Evolutionary conservation across 1,284 basidiomycete genomes (phyloP).

Genomic region (Cystobasidium slooffiae): DNA sequence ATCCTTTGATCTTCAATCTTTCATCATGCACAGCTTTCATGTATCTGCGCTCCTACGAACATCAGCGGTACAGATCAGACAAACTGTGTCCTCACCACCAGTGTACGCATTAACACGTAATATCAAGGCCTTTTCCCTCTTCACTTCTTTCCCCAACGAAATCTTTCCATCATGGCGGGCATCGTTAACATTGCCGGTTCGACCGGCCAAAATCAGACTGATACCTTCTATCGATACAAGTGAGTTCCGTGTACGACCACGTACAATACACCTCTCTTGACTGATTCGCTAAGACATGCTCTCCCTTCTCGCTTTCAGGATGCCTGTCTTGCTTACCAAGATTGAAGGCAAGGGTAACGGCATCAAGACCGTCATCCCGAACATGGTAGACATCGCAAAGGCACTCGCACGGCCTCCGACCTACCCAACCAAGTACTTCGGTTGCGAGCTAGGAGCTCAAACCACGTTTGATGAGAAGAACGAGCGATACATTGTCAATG

Average conservation of each 20-base stretch:
- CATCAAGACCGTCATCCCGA: conserved; percentile 97
- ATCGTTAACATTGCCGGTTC: conserved; percentile 76
- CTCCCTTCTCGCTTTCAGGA: conserved; percentile 61
- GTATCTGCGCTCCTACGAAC: conserved; percentile 34
- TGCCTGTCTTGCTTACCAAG: conserved; percentile 94
- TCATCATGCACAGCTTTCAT: conserved; percentile 38
- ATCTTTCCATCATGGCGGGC: conserved; percentile 74
- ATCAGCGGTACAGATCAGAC: conserved; percentile 28
- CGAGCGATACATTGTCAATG: conserved; percentile 98
- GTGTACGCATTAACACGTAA: conserved; percentile 25
- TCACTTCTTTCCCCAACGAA: background rate
- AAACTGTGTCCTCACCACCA: conserved; percentile 34
- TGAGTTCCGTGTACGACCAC: conserved; percentile 35
- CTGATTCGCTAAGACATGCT: background rate
- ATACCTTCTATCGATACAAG: conserved; percentile 64
- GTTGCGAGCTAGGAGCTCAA: conserved; percentile 97
- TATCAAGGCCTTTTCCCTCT: background rate
- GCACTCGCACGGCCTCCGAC: conserved; percentile 92
- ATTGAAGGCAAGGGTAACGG: conserved; percentile 99
- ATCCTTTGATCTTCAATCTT: background rate
- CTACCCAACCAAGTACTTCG: conserved; percentile 98
- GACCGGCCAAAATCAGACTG: conserved; percentile 90
- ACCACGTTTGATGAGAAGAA: conserved; percentile 94
- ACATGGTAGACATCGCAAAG: conserved; percentile 97
- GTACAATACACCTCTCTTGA: background rate